Conservation (phyloP, 2,329 filamentous ascomycete genomes). For the Penicillium italicum region DNA sequence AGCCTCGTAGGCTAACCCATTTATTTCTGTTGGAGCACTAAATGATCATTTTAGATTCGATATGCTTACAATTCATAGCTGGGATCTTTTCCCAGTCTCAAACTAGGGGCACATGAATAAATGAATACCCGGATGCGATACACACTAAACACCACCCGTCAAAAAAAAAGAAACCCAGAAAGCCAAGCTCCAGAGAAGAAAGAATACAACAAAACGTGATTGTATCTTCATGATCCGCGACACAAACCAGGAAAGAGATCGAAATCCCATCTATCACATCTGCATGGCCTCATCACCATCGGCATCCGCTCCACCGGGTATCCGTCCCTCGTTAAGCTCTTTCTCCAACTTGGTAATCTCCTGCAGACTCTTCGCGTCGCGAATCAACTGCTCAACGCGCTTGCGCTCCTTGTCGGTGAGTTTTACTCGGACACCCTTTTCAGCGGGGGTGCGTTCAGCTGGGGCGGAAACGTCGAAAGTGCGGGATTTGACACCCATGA, state of each 20-base stretch:
- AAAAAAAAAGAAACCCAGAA: conserved; percentile 8
- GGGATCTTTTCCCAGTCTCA: not conserved
- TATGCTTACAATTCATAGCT: not conserved
- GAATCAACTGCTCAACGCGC: conserved; percentile 79
- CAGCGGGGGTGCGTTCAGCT: conserved; percentile 41
- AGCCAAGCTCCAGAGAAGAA: conserved; percentile 11
- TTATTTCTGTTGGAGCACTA: conserved; percentile 11
- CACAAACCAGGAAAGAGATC: not conserved
- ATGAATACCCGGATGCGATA: conserved; percentile 9
- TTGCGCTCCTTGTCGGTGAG: conserved; percentile 85
- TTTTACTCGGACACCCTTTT: conserved; percentile 72
- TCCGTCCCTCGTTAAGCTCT: conserved; percentile 80
- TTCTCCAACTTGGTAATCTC: conserved; percentile 90
- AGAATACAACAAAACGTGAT: conserved; percentile 10
- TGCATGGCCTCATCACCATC: conserved; percentile 38
- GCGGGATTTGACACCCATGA: conserved; percentile 79
- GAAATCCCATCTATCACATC: conserved; percentile 25
- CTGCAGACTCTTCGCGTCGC: conserved; percentile 79
- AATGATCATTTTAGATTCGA: not conserved
- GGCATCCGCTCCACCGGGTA: conserved; percentile 62
- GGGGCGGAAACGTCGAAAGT: conserved; percentile 58
- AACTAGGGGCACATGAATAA: conserved; percentile 3
- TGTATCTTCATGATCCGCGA: conserved; percentile 12
- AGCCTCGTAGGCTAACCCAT: not conserved
- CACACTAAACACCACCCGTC: conserved; percentile 15